These are phyloP conservation scores for Hibiscus mutabilis DNA, from an alignment of 345 rosid species.

Conservation along the genomic window DNA sequence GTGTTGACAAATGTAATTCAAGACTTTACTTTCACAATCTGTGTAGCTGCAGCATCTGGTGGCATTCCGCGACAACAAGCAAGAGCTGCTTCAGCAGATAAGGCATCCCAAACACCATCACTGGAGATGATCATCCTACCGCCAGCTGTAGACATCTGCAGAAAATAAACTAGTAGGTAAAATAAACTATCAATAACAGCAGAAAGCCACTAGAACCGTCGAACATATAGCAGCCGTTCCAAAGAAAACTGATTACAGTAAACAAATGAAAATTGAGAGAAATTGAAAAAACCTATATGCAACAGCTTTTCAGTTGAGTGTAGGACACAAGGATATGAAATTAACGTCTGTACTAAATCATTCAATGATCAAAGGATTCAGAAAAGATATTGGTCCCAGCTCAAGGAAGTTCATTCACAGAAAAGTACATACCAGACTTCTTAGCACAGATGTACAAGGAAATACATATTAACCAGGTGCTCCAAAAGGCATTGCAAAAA, in stretches of 20 bases:
- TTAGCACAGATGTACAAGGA: not conserved
- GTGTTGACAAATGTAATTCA: not conserved
- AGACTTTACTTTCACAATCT: constrained; percentile 63
- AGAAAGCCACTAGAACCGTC: not conserved
- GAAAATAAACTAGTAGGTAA: constrained; percentile 11
- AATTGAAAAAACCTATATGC: not conserved
- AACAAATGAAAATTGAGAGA: not conserved
- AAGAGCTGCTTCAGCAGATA: constrained; percentile 77
- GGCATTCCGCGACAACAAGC: constrained; percentile 90
- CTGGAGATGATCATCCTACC: constrained; percentile 90
- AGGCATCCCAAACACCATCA: constrained; percentile 99
- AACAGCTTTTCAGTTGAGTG: not conserved
- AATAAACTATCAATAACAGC: not conserved
- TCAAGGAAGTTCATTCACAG: not conserved
- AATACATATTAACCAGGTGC: not conserved
- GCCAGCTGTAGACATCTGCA: constrained; percentile 85
- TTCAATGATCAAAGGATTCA: not conserved
- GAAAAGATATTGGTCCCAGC: not conserved
- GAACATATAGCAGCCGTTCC: not conserved
- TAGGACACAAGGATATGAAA: not conserved
- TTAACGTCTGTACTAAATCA: not conserved
- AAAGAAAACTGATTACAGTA: not conserved
- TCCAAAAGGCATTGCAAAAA: not conserved
- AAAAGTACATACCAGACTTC: not conserved
- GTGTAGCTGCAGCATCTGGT: constrained; percentile 84